Evolutionary conservation across 1,284 basidiomycete genomes (phyloP).

Genomic region (Apiotrichum akiyoshidainum): DNA sequence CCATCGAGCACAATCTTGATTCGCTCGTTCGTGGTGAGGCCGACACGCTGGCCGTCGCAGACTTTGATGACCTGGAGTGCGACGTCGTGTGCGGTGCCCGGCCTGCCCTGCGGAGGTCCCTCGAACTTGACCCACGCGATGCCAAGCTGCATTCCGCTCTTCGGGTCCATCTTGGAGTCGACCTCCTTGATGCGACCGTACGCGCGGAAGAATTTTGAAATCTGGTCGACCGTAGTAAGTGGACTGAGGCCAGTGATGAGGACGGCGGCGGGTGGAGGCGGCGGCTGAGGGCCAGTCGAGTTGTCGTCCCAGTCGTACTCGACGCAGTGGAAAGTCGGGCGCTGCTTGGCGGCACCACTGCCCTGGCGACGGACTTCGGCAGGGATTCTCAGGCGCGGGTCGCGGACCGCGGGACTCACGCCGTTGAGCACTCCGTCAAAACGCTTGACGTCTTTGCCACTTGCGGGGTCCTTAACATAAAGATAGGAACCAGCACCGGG

Average conservation of each 20-base stretch:
- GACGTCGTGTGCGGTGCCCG: constrained; percentile 43
- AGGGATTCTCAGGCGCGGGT: constrained; percentile 34
- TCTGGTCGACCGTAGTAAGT: constrained; percentile 63
- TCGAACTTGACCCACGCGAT: constrained; percentile 73
- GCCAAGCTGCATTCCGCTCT: constrained; percentile 76
- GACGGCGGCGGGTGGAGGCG: constrained; percentile 61
- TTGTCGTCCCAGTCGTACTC: constrained; percentile 64
- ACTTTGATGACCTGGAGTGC: constrained; percentile 44
- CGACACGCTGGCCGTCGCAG: constrained; percentile 51
- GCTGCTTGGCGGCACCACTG: constrained; percentile 32
- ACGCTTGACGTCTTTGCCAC: constrained; percentile 29
- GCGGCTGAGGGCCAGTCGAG: constrained; percentile 71
- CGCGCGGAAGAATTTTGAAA: constrained; percentile 65
- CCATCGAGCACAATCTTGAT: constrained; percentile 53
- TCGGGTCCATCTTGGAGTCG: constrained; percentile 75
- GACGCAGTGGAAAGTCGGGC: constrained; percentile 26
- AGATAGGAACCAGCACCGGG: constrained; percentile 34
- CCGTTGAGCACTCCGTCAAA: constrained; percentile 38
- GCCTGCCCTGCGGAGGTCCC: constrained; percentile 28
- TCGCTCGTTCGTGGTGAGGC: constrained; percentile 34
- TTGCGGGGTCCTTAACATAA: constrained; percentile 21
- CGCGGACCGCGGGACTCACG: constrained; percentile 25
- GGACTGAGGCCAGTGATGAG: constrained; percentile 71
- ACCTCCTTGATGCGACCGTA: constrained; percentile 69
- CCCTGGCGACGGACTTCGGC: constrained; percentile 25